Base-by-base conservation (phyloP, 306 rosid genomes). In the Gillenia trifoliata region DNA sequence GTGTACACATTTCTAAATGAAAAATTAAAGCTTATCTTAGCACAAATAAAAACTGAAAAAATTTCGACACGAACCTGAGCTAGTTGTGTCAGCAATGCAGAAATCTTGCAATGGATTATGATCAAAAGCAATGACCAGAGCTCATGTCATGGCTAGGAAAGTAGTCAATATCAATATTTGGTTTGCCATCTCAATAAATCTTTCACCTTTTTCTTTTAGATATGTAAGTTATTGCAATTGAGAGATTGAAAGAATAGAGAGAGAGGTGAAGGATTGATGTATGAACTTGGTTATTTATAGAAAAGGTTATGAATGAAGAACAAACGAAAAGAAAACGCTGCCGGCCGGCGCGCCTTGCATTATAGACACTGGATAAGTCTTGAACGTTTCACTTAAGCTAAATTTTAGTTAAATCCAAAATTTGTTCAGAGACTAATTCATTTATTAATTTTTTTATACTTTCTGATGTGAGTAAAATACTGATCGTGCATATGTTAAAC, bases 91-190 rank as follows among this genome's bases (percentile, higher is more conserved):
- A 43, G 85, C 81, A 54, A 77, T 45, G 10, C 75, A 81, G 57
- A 81, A 77, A 66, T 77, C 78, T 36, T 81, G 81, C 38, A 81
- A 29, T 20, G 81, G 81, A n/a, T 29, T 66, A 47, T 13, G 74
- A 3, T 20, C 70, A 55, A 71, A 71, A 36, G 64, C 66, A 71
- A 55, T 36, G 34, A 33, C 65, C 75, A 55, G 17, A 55, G 52
- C 29, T 23, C 45, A 70, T 54, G 49, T 8, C 30, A 70, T 70
- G 47, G 64, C 49, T 13, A 70, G 49, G 49, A 70, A 4, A n/a
- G 50, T 8, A 7, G 22, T 1, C 49, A 54, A 3, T 33, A 33
- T 49, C 31, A 70, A 33, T 1, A 31, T 13, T 31, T 70, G 64
- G 64, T 52, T 54, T 70, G 50, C 64, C 49, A 70, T 70, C 10